These are phyloP conservation scores for Raffaelea deltoideospora DNA, from an alignment of 2,329 filamentous ascomycete genomes.

Conservation along the genomic window DNA sequence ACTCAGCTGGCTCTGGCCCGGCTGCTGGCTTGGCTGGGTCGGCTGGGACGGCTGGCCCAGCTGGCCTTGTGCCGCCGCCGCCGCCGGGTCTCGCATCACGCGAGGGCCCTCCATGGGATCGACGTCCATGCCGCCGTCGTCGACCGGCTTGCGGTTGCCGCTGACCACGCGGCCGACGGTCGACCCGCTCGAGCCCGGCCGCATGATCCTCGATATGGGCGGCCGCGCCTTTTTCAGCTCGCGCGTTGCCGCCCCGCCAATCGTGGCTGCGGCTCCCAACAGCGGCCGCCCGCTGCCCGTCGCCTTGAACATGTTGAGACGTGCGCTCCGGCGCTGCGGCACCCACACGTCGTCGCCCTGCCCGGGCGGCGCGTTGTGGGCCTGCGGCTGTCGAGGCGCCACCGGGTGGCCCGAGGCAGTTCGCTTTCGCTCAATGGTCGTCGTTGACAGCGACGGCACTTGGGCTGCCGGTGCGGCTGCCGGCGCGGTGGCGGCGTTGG, in stretches of 20 bases:
- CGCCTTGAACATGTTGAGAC: constrained; percentile 54
- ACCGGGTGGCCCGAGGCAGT: constrained; percentile 77
- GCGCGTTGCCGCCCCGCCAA: constrained; percentile 46
- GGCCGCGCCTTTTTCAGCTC: constrained; percentile 78
- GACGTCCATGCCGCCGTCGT: constrained; percentile 51
- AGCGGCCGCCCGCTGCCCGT: constrained; percentile 50
- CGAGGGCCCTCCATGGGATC: constrained; percentile 45
- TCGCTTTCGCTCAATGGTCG: constrained; percentile 59
- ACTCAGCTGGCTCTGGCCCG: not conserved
- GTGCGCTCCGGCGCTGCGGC: constrained; percentile 54
- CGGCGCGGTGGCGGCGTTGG: not conserved
- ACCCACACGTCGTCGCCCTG: constrained; percentile 48
- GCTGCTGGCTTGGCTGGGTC: not conserved
- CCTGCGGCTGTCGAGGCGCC: constrained; percentile 31
- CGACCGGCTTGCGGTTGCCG: constrained; percentile 66
- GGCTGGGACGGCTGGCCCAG: not conserved
- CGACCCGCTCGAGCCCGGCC: constrained; percentile 48
- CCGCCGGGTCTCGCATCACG: constrained; percentile 5
- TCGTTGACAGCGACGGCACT: constrained; percentile 19
- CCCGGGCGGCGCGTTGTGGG: no score
- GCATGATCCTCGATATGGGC: constrained; percentile 49
- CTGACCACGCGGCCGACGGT: constrained; percentile 78
- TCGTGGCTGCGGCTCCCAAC: constrained; percentile 37
- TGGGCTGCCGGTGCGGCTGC: not conserved
- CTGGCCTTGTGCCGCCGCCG: not conserved